phyloP scores from a whole-genome alignment of 768 basidiomycete genomes.

The Mycena rebaudengoi region DNA sequence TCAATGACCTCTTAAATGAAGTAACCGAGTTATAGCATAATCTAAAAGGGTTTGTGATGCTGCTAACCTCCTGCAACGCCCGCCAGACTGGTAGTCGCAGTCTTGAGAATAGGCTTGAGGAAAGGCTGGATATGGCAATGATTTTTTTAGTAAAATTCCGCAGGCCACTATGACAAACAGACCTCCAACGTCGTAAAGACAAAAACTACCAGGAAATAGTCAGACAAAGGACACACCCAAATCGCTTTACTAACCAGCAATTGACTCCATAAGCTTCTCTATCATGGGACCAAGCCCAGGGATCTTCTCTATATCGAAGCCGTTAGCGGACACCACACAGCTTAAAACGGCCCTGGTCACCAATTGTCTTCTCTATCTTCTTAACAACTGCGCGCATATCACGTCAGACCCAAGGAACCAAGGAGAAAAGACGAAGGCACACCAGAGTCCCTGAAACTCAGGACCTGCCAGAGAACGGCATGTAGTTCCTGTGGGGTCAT shows the following conservation, averaged over 20 bases:
- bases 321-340: not conserved
- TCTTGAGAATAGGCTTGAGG: constrained; percentile 79
- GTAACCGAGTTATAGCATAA: too few relatives aligned
- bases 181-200: constrained; percentile 88
- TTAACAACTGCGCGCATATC: constrained; percentile 61
- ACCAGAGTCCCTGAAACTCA: constrained; percentile 87
- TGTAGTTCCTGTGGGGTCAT: constrained; percentile 93
- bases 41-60: too few relatives aligned
- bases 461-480: constrained; percentile 82
- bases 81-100: constrained; percentile 69
- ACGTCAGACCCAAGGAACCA: not conserved
- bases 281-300: constrained; percentile 79
- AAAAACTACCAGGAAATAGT: constrained; percentile 58
- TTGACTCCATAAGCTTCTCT: constrained; percentile 81
- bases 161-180: constrained; percentile 15
- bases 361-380: constrained; percentile 79
- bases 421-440: constrained; percentile 25
- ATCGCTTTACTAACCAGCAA: constrained; percentile 59
- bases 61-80: constrained; percentile 71
- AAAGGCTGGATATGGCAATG: constrained; percentile 73
- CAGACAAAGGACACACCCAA: not conserved
- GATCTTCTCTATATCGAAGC: constrained; percentile 67
- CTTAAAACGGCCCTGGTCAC: constrained; percentile 45
- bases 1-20: constrained; percentile 88
- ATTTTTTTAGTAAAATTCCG: too few relatives aligned